Evolutionary conservation across 2,329 filamentous ascomycete genomes (phyloP).

Genomic region (Aureobasidium sp.): DNA sequence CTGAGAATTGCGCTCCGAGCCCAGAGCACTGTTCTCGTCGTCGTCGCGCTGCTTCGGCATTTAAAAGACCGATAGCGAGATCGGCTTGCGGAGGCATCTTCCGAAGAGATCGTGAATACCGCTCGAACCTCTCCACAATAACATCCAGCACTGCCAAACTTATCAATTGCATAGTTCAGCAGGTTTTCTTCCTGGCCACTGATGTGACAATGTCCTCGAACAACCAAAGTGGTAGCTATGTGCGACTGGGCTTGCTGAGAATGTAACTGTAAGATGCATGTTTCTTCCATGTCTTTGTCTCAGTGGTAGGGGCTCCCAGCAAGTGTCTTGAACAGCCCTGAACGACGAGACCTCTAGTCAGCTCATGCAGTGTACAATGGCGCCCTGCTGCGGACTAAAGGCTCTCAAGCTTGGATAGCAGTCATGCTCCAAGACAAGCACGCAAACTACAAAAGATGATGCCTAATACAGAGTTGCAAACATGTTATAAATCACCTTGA

Average conservation of each 20-base stretch:
- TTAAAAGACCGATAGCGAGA: background rate
- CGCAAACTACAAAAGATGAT: background rate
- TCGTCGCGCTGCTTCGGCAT: background rate
- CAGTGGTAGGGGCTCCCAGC: background rate
- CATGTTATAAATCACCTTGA: background rate
- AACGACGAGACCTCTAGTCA: background rate
- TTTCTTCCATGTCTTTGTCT: background rate
- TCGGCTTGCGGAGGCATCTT: background rate
- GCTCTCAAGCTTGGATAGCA: background rate
- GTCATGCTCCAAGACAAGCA: too few species aligned
- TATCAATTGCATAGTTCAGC: background rate
- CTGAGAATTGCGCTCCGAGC: background rate
- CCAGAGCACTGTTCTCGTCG: background rate
- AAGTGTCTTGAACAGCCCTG: too few species aligned
- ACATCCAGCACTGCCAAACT: background rate
- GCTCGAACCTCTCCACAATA: background rate
- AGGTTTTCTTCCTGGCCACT: background rate
- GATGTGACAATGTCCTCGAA: background rate
- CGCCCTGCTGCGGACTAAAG: background rate
- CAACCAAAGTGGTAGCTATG: background rate
- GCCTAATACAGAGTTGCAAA: background rate
- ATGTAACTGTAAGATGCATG: background rate
- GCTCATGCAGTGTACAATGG: background rate
- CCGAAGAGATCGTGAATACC: too few species aligned
- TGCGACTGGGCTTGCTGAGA: background rate